These are phyloP conservation scores for Podospora sp. DNA, from an alignment of 495 filamentous ascomycete species.

Conservation along the genomic window DNA sequence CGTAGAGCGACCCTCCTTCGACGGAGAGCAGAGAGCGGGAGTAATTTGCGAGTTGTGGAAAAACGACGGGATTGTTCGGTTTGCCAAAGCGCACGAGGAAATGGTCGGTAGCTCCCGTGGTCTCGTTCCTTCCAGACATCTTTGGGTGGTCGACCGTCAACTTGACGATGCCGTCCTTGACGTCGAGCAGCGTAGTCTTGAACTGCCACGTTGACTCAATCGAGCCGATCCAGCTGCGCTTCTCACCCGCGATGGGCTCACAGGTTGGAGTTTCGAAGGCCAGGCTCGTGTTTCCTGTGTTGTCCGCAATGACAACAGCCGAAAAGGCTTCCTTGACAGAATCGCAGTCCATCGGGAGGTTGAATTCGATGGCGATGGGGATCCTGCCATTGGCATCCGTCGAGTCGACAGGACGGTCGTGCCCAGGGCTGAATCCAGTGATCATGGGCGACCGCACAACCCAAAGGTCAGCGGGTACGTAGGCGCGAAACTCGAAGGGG, in stretches of 20 bases:
- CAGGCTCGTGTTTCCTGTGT: constrained; percentile 30
- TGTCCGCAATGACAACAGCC: constrained; percentile 18
- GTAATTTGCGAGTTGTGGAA: constrained; percentile 61
- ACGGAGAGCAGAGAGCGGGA: constrained; percentile 52
- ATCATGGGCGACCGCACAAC: constrained; percentile 63
- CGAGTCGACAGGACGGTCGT: constrained; percentile 62
- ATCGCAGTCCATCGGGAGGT: constrained; percentile 64
- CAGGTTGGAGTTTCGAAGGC: constrained; percentile 56
- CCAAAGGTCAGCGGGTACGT: constrained; percentile 58
- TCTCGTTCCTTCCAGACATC: neutral
- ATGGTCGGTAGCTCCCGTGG: constrained; percentile 54
- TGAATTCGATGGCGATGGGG: constrained; percentile 61
- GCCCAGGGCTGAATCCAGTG: constrained; percentile 65
- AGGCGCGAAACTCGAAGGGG: constrained; percentile 65
- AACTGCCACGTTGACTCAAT: constrained; percentile 60
- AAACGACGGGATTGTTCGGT: constrained; percentile 58
- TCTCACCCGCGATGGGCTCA: constrained; percentile 26
- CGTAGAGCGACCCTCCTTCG: constrained; percentile 39
- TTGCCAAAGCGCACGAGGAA: constrained; percentile 57
- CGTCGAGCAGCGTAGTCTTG: constrained; percentile 56
- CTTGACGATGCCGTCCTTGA: constrained; percentile 67
- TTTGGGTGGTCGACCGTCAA: constrained; percentile 60
- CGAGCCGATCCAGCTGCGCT: constrained; percentile 41
- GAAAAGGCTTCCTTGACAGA: constrained; percentile 53
- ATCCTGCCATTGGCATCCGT: constrained; percentile 35